Evolutionary conservation across 768 basidiomycete genomes (phyloP), one percentile per base, ranked within the genome.

Genomic region (Phanerochaete sordida): DNA sequence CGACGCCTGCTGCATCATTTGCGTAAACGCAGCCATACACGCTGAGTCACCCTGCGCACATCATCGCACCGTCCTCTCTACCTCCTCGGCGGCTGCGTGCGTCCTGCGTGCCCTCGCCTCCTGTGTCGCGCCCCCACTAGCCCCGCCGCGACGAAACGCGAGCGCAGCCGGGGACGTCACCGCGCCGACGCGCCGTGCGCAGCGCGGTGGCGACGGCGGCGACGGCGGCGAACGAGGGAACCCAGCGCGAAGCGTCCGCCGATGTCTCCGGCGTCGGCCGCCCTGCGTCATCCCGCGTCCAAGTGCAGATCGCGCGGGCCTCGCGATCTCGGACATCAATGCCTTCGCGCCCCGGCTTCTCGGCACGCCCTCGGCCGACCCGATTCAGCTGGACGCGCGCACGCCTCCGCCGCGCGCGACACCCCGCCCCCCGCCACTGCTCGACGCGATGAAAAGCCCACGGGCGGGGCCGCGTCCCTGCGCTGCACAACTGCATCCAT

Each of bases 281-380:
- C 27, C 23, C 21, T 54, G 53, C 53, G 53, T 54, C 53, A 54
- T 54, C 37, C 44, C 44, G 44, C 19, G n/a, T n/a, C n/a, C n/a
- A n/a, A n/a, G n/a, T n/a, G n/a, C 44, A 19, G 23, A 46, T 46
- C 44, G 44, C 7, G 44, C 44, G 23, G n/a, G n/a, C n/a, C n/a
- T 7, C 53, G 8, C 24, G 37, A 24, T 35, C 33, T 39, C 35
- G 21, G 33, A 37, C 30, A 37, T 51, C 30, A 28, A n/a, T 30
- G 11, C 19, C 39, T 19, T 43, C 53, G 33, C 33, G 35, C n/a
- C 19, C 23, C 44, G 37, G 44, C 43, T 5, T 47, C 56, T 47
- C 56, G 56, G 56, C 56, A 48, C 39, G 39, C 11, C 56, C 33
- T n/a, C n/a, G n/a, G n/a, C n/a, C n/a, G n/a, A n/a, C n/a, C n/a